Conservation (phyloP, 2,329 filamentous ascomycete genomes). For the Ophiostoma sp. region DNA sequence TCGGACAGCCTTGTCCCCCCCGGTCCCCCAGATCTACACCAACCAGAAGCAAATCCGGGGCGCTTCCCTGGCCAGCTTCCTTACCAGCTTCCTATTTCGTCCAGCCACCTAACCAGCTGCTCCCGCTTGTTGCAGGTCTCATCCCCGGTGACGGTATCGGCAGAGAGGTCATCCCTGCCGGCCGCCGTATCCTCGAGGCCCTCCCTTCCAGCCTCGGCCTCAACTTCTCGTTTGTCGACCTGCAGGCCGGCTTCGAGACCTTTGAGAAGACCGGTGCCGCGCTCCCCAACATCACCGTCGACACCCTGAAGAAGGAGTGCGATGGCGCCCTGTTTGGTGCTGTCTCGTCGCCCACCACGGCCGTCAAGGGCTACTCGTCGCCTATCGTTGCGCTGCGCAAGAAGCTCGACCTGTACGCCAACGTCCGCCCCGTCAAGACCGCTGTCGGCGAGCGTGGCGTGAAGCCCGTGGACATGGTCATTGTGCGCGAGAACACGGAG, state of each 20-base stretch:
- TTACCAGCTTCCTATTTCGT: conserved; percentile 4
- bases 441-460: conserved; percentile 58
- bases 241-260: conserved; percentile 86
- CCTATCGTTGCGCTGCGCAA: conserved; percentile 97
- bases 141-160: conserved; percentile 98
- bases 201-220: conserved; percentile 85
- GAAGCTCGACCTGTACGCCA: conserved; percentile 90
- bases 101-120: conserved; percentile 10
- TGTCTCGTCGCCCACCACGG: conserved; percentile 82
- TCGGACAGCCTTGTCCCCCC: neutral
- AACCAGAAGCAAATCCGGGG: neutral
- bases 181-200: conserved; percentile 84
- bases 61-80: neutral
- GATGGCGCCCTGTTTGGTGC: conserved; percentile 95
- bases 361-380: conserved; percentile 91
- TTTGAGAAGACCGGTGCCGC: conserved; percentile 87
- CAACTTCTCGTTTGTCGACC: conserved; percentile 89
- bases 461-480: conserved; percentile 85
- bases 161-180: conserved; percentile 94
- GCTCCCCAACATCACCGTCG: conserved; percentile 84
- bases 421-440: conserved; percentile 92
- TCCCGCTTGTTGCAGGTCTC: conserved; percentile 56
- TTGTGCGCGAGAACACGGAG: conserved; percentile 97
- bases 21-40: neutral
- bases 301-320: conserved; percentile 82